phyloP scores from a whole-genome alignment of 495 filamentous ascomycete species.

The Friedmanniomyces simplex region DNA sequence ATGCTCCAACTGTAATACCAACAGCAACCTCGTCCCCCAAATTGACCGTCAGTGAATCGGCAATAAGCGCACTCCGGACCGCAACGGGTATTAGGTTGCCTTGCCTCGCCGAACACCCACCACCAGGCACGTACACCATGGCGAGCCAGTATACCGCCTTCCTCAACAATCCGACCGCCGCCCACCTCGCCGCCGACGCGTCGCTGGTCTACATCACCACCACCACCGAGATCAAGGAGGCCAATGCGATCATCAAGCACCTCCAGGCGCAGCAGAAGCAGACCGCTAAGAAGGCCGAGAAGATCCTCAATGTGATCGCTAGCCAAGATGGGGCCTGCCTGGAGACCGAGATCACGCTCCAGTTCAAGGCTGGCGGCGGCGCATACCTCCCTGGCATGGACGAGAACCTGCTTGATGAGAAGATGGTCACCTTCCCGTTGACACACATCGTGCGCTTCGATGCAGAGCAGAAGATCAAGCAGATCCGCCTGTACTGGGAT shows the following conservation, averaged over 20 bases:
- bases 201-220: conserved; percentile 86
- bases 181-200: conserved; percentile 56
- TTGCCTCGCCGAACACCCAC: neutral
- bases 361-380: conserved; percentile 72
- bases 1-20: no score
- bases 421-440: conserved; percentile 71
- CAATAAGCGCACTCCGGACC: no score
- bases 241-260: conserved; percentile 69
- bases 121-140: conserved; percentile 32
- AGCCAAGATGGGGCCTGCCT: conserved; percentile 55
- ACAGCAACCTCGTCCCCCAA: no score
- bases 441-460: conserved; percentile 87
- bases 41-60: no score
- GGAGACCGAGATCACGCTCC: conserved; percentile 57
- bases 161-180: conserved; percentile 56
- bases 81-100: no score
- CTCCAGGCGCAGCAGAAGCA: conserved; percentile 52
- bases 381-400: conserved; percentile 82
- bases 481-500: conserved; percentile 88
- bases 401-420: conserved; percentile 87
- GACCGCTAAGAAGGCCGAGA: conserved; percentile 70
- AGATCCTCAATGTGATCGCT: conserved; percentile 62
- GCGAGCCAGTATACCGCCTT: conserved; percentile 69
- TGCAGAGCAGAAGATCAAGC: conserved; percentile 59
- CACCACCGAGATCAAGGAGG: conserved; percentile 58